phyloP scores from a whole-genome alignment of 306 rosid species.

The Pterocarpus macrocarpus region DNA sequence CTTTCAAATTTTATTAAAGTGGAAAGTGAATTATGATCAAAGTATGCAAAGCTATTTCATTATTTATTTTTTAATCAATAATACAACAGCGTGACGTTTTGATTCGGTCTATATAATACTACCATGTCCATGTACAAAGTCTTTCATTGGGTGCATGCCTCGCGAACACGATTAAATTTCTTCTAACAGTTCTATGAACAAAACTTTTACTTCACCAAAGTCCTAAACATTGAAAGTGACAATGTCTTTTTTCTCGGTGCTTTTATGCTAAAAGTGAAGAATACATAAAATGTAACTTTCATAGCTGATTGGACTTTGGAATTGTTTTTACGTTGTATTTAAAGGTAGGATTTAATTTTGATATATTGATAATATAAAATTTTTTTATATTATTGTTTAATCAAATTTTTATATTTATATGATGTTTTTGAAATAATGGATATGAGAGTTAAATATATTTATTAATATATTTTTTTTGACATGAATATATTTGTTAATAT shows the following conservation, averaged over 20 bases:
- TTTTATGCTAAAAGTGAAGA: constrained; percentile 24
- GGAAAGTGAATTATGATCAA: neutral
- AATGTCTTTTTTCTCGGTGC: neutral
- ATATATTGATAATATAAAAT: no score
- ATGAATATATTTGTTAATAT: no score
- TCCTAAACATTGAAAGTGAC: neutral
- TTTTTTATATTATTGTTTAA: no score
- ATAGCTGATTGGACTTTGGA: neutral
- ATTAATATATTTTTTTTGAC: no score
- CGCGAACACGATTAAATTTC: constrained; percentile 45
- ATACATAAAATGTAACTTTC: neutral
- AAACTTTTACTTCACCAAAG: constrained; percentile 49
- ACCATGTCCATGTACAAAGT: neutral
- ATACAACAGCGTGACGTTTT: constrained; percentile 16
- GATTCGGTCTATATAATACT: neutral
- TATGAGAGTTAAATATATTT: no score
- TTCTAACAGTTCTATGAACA: constrained; percentile 14
- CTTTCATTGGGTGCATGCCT: constrained; percentile 45
- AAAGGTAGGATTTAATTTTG: no score
- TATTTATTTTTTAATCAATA: neutral
- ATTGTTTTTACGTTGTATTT: no score
- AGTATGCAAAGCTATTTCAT: neutral
- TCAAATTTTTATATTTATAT: no score
- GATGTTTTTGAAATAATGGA: no score
- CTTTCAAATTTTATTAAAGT: neutral